These are phyloP conservation scores for Pythium grandisporangium DNA, from an alignment of 352 stramenopile species.

Conservation along the genomic window DNA sequence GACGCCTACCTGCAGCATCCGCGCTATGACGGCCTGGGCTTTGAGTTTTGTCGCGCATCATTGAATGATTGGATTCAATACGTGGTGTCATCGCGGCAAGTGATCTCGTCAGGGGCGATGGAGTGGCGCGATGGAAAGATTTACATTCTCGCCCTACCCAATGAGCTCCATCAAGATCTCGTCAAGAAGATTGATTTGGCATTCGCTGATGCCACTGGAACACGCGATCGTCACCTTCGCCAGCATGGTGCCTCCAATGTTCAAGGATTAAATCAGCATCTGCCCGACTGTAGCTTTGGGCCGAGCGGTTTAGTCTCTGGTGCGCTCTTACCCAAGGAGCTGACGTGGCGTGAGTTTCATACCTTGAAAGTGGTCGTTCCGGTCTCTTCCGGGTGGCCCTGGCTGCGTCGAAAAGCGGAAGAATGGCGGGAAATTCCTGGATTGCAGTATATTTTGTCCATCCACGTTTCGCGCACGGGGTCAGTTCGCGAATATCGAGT, in stretches of 20 bases:
- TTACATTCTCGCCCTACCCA: conserved; percentile 2
- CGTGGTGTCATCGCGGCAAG: conserved; percentile 3
- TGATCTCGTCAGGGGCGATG: conserved; percentile 8
- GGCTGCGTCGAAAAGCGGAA: neutral
- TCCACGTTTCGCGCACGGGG: too few relatives aligned
- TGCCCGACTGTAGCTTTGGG: conserved; percentile 3
- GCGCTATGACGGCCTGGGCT: neutral
- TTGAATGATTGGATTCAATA: conserved; percentile 5
- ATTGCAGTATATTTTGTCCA: conserved; percentile 6
- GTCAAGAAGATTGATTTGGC: neutral
- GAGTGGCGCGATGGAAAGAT: conserved; percentile 2
- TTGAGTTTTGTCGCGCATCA: conserved; percentile 2
- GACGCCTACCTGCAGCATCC: neutral
- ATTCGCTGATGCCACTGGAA: neutral
- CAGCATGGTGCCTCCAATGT: neutral
- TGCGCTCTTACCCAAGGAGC: neutral
- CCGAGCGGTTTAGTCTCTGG: neutral
- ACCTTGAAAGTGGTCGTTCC: conserved; percentile 6
- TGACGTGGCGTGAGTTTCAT: conserved; percentile 1
- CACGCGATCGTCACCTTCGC: neutral
- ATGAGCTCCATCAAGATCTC: neutral
- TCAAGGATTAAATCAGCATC: neutral
- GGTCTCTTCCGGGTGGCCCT: neutral
- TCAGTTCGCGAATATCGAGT: too few relatives aligned
- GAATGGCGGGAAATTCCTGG: neutral